Evolutionary conservation across 164 flowering plant genomes (phyloP), one percentile per base, ranked within the genome.

Genomic region (Chimonanthus salicifolius): DNA sequence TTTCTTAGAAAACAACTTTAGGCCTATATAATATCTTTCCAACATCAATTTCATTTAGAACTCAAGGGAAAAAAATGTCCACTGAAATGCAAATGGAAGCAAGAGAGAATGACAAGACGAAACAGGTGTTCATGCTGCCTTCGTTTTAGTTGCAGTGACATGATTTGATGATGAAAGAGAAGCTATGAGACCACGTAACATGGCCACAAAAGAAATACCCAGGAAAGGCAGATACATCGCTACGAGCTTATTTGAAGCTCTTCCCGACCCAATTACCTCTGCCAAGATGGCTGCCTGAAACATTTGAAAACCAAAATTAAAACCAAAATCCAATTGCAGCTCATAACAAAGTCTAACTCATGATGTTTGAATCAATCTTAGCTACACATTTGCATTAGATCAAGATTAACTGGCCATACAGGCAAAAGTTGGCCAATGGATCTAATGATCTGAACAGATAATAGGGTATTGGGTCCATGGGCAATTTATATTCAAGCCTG

Each of bases 101-200:
- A 11, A 49, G 5, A 4, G 0, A 4, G 43, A 46, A 70, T 7
- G 3, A 4, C 49, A 54, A 15, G 4, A 11, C 54, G 51, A 54
- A n/a, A 58, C 10, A 71, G 45, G n/a, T 68, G 68, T 5, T 33
- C 69, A 49, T 47, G 84, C 76, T 76, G 80, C 89, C 80, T 79
- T 82, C 80, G 86, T 88, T 72, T 88, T 89, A 80, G 86, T 84
- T 3, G 77, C 74, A 10, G 75, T 8, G 7, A 63, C 65, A 76
- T 76, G 83, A 47, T 20, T 47, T 18, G 51, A n/a, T 6, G 83
- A 44, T 8, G 82, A 8, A 64, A 77, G 45, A 6, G 7, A 9
- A 0, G 86, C 72, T 20, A 88, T 49, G 74, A 92, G 75, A 5
- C 97, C 94, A 7, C 92, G 87, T n/a, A 90, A 64, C 70, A 85